phyloP scores from a whole-genome alignment of 2,329 filamentous ascomycete genomes.

The Fusarium tupiense region DNA sequence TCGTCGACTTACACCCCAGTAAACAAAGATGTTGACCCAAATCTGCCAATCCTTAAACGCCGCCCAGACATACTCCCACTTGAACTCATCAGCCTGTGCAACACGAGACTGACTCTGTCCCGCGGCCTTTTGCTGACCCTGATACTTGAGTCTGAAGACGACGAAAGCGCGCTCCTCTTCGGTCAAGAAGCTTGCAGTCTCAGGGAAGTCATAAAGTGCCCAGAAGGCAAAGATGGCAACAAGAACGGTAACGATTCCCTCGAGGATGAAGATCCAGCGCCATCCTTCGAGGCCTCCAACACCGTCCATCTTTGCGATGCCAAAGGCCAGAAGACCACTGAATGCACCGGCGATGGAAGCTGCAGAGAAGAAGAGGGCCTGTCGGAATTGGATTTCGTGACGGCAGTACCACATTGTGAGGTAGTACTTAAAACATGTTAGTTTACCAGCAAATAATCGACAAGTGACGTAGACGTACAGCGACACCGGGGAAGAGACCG shows the following conservation, averaged over 20 bases:
- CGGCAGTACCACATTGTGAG: constrained; percentile 68
- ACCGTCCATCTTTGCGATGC: constrained; percentile 75
- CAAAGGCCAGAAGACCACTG: constrained; percentile 76
- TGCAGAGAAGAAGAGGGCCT: constrained; percentile 83
- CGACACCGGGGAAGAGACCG: constrained; percentile 72
- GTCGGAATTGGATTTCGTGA: constrained; percentile 63
- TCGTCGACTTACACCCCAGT: constrained; percentile 65
- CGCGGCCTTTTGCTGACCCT: constrained; percentile 54
- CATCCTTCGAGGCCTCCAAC: constrained; percentile 67
- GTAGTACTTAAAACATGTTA: constrained; percentile 53
- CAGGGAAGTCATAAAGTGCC: constrained; percentile 82
- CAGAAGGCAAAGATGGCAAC: constrained; percentile 75
- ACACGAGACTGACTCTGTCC: constrained; percentile 44
- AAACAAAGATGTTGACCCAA: constrained; percentile 67
- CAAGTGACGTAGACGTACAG: constrained; percentile 45
- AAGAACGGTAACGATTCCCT: constrained; percentile 75
- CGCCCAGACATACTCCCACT: constrained; percentile 77
- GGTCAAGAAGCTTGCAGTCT: constrained; percentile 78
- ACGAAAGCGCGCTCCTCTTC: constrained; percentile 77
- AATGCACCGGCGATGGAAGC: constrained; percentile 83
- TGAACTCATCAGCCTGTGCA: constrained; percentile 78
- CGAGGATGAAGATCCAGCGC: constrained; percentile 75
- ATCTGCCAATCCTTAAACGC: constrained; percentile 86
- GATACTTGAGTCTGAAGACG: constrained; percentile 73
- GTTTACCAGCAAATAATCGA: not conserved